phyloP scores from a whole-genome alignment of 2,329 filamentous ascomycete species.

The Xylaria digitata region DNA sequence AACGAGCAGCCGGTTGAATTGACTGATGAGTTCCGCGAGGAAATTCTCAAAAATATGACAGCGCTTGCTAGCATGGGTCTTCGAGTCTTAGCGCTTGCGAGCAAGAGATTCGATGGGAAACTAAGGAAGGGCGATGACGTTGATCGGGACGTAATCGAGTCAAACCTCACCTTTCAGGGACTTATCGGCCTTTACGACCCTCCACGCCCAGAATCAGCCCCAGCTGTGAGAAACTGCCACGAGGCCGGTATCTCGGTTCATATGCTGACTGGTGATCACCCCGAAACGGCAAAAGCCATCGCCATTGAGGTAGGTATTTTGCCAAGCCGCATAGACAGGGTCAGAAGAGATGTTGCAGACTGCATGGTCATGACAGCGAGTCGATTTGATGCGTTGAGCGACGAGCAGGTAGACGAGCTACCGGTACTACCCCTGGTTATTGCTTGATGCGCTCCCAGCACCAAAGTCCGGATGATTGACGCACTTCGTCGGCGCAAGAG shows the following conservation, averaged over 20 bases:
- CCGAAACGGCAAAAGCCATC: slow-evolving; percentile 71
- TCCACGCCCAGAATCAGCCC: slow-evolving; percentile 73
- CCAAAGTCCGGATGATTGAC: slow-evolving; percentile 80
- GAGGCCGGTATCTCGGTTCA: slow-evolving; percentile 73
- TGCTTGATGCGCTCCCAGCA: slow-evolving; percentile 75
- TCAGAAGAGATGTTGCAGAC: slow-evolving; percentile 64
- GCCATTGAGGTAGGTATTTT: slow-evolving; percentile 71
- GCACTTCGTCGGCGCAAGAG: slow-evolving; percentile 73
- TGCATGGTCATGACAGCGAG: slow-evolving; percentile 73
- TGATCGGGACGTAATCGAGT: slow-evolving; percentile 67
- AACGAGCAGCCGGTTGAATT: slow-evolving; percentile 53
- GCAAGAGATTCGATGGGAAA: slow-evolving; percentile 56
- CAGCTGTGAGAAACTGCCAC: slow-evolving; percentile 68
- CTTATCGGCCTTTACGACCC: slow-evolving; percentile 78
- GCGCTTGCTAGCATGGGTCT: slow-evolving; percentile 67
- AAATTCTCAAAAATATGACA: slow-evolving; percentile 72
- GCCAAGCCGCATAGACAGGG: slow-evolving; percentile 67
- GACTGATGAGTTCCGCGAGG: slow-evolving; percentile 60
- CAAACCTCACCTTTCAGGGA: slow-evolving; percentile 71
- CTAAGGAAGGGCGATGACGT: slow-evolving; percentile 59
- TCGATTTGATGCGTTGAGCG: slow-evolving; percentile 71
- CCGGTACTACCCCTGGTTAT: slow-evolving; percentile 75
- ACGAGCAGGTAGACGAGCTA: slow-evolving; percentile 72
- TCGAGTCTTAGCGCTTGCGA: slow-evolving; percentile 74
- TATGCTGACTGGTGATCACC: slow-evolving; percentile 76